A percentile compares a stretch with the other conserved stretches of the same genome.
phyloP scores from a whole-genome alignment of 73 alveolate species.

The Symbiodinium pilosum region DNA sequence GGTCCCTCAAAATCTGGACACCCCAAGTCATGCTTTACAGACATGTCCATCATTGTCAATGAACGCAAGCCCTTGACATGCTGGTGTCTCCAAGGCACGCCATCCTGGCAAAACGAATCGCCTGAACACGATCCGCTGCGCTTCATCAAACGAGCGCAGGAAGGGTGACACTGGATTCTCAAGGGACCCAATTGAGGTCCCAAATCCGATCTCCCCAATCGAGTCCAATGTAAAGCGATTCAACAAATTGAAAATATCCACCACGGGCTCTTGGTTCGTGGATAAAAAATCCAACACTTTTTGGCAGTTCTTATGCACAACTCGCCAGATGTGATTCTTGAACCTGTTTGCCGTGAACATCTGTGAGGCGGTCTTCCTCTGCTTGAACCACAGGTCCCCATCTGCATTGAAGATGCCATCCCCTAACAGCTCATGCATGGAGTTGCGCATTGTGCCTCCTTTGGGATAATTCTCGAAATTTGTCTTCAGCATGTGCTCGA shows the following conservation, averaged over 20 bases:
- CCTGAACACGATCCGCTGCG: constrained; percentile 59
- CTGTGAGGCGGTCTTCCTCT: constrained; percentile 70
- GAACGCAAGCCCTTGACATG: no score
- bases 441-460: constrained; percentile 36
- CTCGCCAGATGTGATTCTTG: constrained; percentile 86
- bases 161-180: constrained; percentile 76
- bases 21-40: no score
- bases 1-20: no score
- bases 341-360: constrained; percentile 70
- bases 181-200: constrained; percentile 36
- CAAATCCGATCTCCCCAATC: constrained; percentile 81
- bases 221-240: constrained; percentile 90
- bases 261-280: not conserved
- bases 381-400: constrained; percentile 69
- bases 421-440: constrained; percentile 49
- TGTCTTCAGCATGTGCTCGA: constrained; percentile 59
- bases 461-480: constrained; percentile 59
- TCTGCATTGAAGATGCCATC: constrained; percentile 90
- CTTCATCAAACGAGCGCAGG: constrained; percentile 73
- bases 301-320: constrained; percentile 35
- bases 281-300: constrained; percentile 35
- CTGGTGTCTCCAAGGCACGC: constrained; percentile 21
- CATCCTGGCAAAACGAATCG: constrained; percentile 84
- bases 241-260: constrained; percentile 65
- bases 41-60: no score